Percentiles rank a stretch among this genome's conserved stretches.
phyloP scores from a whole-genome alignment of 441 rosid genomes.

The Sinapis alba region DNA sequence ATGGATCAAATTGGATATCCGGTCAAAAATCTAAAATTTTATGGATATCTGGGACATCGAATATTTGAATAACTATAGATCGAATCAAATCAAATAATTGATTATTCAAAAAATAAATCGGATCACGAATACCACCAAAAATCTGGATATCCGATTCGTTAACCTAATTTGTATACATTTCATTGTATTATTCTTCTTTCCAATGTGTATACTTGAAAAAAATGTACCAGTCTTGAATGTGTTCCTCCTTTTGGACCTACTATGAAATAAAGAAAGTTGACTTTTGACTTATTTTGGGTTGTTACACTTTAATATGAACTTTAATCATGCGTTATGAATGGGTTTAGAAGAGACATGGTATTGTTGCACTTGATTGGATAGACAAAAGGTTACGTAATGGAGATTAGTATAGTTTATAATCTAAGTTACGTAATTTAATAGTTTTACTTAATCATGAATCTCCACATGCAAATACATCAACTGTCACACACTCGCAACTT shows the following conservation, averaged over 20 bases:
- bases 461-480: conserved; percentile 35
- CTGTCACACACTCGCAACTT: conserved; percentile 8
- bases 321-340: not conserved
- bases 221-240: not conserved
- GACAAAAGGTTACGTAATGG: not conserved
- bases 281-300: not conserved
- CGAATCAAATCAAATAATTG: too few species aligned
- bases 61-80: too few species aligned
- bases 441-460: conserved; percentile 23
- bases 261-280: not conserved
- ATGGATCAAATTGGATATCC: too few species aligned
- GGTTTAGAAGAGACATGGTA: not conserved
- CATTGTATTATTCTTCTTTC: not conserved
- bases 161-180: not conserved
- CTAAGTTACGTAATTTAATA: not conserved
- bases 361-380: conserved; percentile 10
- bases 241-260: conserved; percentile 19
- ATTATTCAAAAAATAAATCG: too few species aligned
- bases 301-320: not conserved
- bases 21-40: too few species aligned
- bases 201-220: conserved; percentile 21
- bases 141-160: too few species aligned
- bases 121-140: too few species aligned
- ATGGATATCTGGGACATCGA: too few species aligned
- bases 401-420: conserved; percentile 8